These are phyloP conservation scores for Phyllachora maydis DNA, from an alignment of 2,329 filamentous ascomycete species.

Conservation along the genomic window DNA sequence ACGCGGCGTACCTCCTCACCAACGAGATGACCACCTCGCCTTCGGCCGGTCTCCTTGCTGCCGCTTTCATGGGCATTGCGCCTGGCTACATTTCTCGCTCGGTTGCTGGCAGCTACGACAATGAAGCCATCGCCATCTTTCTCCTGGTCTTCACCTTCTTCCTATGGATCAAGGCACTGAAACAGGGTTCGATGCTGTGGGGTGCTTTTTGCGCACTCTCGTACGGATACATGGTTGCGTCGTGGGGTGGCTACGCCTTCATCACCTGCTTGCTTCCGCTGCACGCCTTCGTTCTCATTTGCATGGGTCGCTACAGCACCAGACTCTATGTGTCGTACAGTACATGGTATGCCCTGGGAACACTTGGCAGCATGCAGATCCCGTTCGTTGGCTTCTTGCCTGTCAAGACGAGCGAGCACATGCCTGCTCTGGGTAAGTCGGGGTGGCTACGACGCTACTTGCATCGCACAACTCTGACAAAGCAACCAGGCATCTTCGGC, in stretches of 20 bases:
- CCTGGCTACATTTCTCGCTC: slow-evolving; percentile 96
- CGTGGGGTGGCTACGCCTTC: slow-evolving; percentile 99
- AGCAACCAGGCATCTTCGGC: slow-evolving; percentile 82
- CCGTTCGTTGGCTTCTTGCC: slow-evolving; percentile 96
- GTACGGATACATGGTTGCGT: slow-evolving; percentile 99
- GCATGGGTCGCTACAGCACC: slow-evolving; percentile 91
- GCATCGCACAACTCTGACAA: slow-evolving; percentile 3
- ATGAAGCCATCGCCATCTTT: slow-evolving; percentile 98
- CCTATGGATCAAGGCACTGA: slow-evolving; percentile 97
- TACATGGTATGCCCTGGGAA: slow-evolving; percentile 94
- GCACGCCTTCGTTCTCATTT: slow-evolving; percentile 81
- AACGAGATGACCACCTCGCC: slow-evolving; percentile 94
- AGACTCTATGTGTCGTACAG: slow-evolving; percentile 92
- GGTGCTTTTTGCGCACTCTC: slow-evolving; percentile 84
- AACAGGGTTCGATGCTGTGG: slow-evolving; percentile 93
- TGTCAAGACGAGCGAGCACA: slow-evolving; percentile 93
- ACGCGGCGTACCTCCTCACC: slow-evolving; percentile 84
- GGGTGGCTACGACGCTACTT: slow-evolving; percentile 1
- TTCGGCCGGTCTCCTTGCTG: slow-evolving; percentile 85
- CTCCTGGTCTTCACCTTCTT: slow-evolving; percentile 96
- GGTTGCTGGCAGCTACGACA: slow-evolving; percentile 95
- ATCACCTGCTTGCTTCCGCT: slow-evolving; percentile 94
- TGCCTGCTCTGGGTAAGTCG: slow-evolving; percentile 71
- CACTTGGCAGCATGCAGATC: slow-evolving; percentile 96
- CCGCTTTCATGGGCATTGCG: slow-evolving; percentile 90